Evolutionary conservation across 192 early-diverging fungal genomes (phyloP).

Genomic region (Mortierella hygrophila): DNA sequence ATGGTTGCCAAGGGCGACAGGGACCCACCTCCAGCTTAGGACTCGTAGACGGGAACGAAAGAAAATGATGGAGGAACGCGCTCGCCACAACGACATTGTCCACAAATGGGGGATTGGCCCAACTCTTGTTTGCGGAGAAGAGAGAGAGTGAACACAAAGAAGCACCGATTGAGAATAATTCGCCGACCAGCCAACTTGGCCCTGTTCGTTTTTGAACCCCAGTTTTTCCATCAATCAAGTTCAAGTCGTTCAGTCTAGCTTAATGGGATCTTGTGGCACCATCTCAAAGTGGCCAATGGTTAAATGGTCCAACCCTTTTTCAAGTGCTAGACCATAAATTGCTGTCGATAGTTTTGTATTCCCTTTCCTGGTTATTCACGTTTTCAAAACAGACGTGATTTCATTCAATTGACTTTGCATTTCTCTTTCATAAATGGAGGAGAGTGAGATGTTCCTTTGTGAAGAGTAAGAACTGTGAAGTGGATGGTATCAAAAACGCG

Average conservation of each 20-base stretch:
- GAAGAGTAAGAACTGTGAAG: neutral
- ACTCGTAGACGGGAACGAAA: too few species aligned
- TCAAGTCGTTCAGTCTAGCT: neutral
- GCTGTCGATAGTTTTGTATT: neutral
- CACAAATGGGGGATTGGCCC: too few species aligned
- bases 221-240: neutral
- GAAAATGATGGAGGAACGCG: too few species aligned
- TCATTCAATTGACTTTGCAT: neutral
- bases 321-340: neutral
- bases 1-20: too few species aligned
- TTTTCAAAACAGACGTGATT: neutral
- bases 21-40: too few species aligned
- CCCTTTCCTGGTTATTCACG: neutral
- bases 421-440: neutral
- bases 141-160: too few species aligned
- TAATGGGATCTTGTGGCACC: neutral
- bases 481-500: neutral
- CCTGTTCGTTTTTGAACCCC: neutral
- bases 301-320: neutral
- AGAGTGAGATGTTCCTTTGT: neutral
- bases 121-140: too few species aligned
- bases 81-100: too few species aligned
- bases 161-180: too few species aligned
- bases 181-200: too few species aligned
- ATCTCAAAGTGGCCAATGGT: neutral